Conservation (phyloP, 257 asterid genomes). For the Vinca minor region DNA sequence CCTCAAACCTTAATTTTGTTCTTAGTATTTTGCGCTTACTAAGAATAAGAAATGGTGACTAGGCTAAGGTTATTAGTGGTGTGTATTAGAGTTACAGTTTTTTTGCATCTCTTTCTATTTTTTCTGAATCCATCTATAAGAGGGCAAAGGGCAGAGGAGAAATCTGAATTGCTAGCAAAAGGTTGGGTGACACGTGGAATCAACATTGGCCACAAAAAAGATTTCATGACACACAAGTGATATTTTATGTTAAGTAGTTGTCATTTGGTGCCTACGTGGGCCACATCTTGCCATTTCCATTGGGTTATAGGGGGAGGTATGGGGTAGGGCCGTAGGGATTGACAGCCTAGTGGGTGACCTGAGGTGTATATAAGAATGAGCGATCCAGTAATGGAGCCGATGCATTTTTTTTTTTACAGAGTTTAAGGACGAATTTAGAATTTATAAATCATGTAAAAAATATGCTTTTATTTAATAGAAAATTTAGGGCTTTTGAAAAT, state of each 20-base stretch:
- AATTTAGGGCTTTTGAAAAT: too few relatives aligned
- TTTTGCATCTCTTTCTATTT: conserved; percentile 17
- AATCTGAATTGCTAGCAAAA: conserved; percentile 31
- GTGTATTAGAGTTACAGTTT: conserved; percentile 18
- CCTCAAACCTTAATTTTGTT: conserved; percentile 12
- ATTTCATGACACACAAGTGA: conserved; percentile 32
- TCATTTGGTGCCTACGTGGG: conserved; percentile 78
- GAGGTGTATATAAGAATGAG: conserved; percentile 20
- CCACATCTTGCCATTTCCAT: conserved; percentile 13
- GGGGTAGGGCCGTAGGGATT: not conserved
- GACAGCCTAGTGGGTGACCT: conserved; percentile 1
- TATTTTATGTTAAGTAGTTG: conserved; percentile 43
- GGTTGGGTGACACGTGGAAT: conserved; percentile 52
- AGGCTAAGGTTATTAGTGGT: conserved; percentile 25
- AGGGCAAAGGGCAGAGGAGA: conserved; percentile 10
- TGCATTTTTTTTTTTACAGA: too few relatives aligned
- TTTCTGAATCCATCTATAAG: conserved; percentile 17
- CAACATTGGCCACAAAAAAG: conserved; percentile 35
- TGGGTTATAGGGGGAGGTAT: not conserved
- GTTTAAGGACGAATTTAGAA: too few relatives aligned
- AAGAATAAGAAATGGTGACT: conserved; percentile 17
- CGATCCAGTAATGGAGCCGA: too few relatives aligned
- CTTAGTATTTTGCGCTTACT: not conserved
- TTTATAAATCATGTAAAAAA: too few relatives aligned
- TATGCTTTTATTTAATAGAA: too few relatives aligned